Conservation (phyloP, 2,329 filamentous ascomycete species). For the Clonostachys chloroleuca region DNA sequence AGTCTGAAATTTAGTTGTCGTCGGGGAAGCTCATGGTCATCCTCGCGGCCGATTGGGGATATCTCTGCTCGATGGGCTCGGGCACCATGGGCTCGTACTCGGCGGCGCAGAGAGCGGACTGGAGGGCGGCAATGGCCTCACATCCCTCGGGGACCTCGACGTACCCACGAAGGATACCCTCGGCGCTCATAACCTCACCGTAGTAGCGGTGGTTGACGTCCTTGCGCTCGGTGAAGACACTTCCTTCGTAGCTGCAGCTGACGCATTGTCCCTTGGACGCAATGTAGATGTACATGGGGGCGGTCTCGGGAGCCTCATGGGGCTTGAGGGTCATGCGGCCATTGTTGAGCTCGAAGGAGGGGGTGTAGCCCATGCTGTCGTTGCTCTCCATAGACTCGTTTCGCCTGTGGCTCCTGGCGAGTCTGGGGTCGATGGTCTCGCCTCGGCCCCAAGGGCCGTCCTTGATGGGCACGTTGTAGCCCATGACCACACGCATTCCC, state of each 20-base stretch:
- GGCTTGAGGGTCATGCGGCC: neutral
- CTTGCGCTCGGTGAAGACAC: constrained; percentile 78
- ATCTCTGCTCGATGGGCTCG: constrained; percentile 1
- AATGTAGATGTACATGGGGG: constrained; percentile 63
- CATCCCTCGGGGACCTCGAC: constrained; percentile 13
- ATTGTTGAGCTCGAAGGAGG: neutral
- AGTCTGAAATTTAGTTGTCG: no score
- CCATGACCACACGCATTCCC: constrained; percentile 69
- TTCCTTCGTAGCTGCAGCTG: constrained; percentile 82
- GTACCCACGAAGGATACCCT: constrained; percentile 41
- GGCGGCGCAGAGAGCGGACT: constrained; percentile 7
- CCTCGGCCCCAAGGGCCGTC: constrained; percentile 69
- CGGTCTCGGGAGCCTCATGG: neutral
- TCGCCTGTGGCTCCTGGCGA: constrained; percentile 13
- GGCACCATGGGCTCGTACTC: constrained; percentile 6
- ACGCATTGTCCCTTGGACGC: constrained; percentile 88
- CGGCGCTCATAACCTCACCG: constrained; percentile 48
- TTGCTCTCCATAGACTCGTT: constrained; percentile 18
- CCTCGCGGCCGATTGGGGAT: no score
- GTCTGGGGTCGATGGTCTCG: constrained; percentile 56
- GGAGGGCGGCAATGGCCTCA: constrained; percentile 3
- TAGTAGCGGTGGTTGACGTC: constrained; percentile 89
- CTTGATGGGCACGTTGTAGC: constrained; percentile 72
- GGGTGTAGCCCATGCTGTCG: constrained; percentile 12
- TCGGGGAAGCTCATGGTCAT: no score